Conservation (phyloP, 1,284 basidiomycete genomes). For the Rhizoctonia solani region DNA sequence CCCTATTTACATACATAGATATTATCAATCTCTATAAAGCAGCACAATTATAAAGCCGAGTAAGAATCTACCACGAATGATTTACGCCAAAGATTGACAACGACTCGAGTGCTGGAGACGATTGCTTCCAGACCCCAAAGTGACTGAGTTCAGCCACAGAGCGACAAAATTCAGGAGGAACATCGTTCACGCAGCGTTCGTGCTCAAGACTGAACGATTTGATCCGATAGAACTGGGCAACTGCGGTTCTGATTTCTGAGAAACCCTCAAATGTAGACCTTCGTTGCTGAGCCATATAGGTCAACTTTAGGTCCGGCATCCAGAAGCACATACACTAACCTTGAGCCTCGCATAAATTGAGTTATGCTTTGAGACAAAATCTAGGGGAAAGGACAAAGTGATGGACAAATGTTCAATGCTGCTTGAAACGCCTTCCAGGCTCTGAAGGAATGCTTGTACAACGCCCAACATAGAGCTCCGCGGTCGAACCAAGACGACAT, state of each 20-base stretch:
- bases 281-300: background rate
- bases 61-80: background rate
- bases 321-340: background rate
- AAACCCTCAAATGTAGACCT: slow-evolving; percentile 10
- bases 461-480: slow-evolving; percentile 2
- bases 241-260: slow-evolving; percentile 2
- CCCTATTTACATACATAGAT: background rate
- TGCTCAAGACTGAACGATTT: slow-evolving; percentile 11
- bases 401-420: slow-evolving; percentile 11
- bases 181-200: slow-evolving; percentile 21
- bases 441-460: slow-evolving; percentile 10
- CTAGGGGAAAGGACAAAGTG: slow-evolving; percentile 10
- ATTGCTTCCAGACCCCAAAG: slow-evolving; percentile 12
- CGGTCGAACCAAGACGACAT: slow-evolving; percentile 10
- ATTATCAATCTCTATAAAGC: background rate
- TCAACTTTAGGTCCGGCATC: background rate
- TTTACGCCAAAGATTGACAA: slow-evolving; percentile 18
- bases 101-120: slow-evolving; percentile 5
- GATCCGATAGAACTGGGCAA: slow-evolving; percentile 4
- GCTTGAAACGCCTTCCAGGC: background rate
- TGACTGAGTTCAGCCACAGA: slow-evolving; percentile 16
- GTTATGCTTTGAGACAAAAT: slow-evolving; percentile 23
- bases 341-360: slow-evolving; percentile 22
- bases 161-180: slow-evolving; percentile 19
- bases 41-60: background rate